These are phyloP conservation scores for Aphanoascus verrucosus DNA, from an alignment of 2,329 filamentous ascomycete genomes.

Conservation along the genomic window DNA sequence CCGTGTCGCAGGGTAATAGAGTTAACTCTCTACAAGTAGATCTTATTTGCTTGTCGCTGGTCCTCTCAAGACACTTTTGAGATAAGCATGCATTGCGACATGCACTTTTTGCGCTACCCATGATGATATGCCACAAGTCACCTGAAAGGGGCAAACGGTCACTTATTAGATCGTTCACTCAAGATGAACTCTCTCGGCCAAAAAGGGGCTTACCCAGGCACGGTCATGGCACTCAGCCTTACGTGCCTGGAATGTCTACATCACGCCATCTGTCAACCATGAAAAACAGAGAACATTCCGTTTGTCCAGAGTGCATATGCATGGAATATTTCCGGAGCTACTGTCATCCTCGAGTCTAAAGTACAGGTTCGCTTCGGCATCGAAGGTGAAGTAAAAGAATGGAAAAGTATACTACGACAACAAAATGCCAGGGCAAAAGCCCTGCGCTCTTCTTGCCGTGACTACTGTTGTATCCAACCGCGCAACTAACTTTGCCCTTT, in stretches of 20 bases:
- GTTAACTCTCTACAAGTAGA: not conserved
- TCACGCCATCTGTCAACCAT: not conserved
- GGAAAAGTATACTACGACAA: too few species aligned
- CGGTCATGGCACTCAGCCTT: not conserved
- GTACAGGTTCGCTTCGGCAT: not conserved
- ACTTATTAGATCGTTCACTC: not conserved
- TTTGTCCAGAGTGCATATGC: not conserved
- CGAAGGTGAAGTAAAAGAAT: not conserved
- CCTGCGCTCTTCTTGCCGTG: not conserved
- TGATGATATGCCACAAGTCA: not conserved
- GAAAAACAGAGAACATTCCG: not conserved
- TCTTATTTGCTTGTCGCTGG: not conserved
- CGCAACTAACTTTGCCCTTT: not conserved
- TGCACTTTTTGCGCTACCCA: conserved; percentile 2
- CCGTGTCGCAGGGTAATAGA: not conserved
- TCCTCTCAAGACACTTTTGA: not conserved
- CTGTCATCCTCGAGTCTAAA: not conserved
- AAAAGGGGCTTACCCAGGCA: not conserved
- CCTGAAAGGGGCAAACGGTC: not conserved
- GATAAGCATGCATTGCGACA: not conserved
- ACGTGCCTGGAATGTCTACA: not conserved
- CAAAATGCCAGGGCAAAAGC: not conserved
- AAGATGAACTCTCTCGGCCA: not conserved
- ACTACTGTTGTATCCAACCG: not conserved
- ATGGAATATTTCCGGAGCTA: not conserved